phyloP scores from a whole-genome alignment of 306 rosid species.

The Citrullus mucosospermus region DNA sequence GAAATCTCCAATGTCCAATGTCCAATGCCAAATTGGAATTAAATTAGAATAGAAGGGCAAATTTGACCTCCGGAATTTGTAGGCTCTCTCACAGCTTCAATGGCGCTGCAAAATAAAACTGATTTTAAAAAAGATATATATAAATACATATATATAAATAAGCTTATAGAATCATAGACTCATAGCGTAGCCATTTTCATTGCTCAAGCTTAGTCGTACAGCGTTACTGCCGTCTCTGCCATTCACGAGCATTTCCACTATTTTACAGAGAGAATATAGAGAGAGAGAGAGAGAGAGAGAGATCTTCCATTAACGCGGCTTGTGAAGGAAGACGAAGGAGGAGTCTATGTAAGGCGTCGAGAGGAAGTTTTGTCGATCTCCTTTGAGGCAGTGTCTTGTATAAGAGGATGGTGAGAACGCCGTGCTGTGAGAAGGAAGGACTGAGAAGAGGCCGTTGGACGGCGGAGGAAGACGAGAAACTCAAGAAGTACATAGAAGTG shows the following conservation, averaged over 20 bases:
- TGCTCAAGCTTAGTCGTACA: background rate
- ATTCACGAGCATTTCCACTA: slow-evolving; percentile 1
- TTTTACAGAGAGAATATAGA: background rate
- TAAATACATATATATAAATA: background rate
- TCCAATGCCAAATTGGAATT: no score
- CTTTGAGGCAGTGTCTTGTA: background rate
- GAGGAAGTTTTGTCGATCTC: background rate
- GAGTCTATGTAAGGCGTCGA: background rate
- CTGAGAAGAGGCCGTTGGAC: slow-evolving; percentile 87
- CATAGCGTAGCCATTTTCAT: background rate
- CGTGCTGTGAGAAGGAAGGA: slow-evolving; percentile 77
- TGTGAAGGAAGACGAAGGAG: background rate
- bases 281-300: background rate
- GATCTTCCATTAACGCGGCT: background rate
- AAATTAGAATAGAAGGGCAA: background rate
- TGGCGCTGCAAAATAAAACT: background rate
- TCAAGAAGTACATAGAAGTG: slow-evolving; percentile 44
- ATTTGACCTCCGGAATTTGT: background rate
- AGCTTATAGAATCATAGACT: background rate
- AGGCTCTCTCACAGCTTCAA: background rate
- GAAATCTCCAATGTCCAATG: no score
- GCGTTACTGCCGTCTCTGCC: background rate
- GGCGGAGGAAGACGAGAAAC: slow-evolving; percentile 58
- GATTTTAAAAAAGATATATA: no score
- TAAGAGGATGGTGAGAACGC: slow-evolving; percentile 57